Evolutionary conservation across 148 eudicot species (phyloP).

Genomic region (Diospyros lotus): DNA sequence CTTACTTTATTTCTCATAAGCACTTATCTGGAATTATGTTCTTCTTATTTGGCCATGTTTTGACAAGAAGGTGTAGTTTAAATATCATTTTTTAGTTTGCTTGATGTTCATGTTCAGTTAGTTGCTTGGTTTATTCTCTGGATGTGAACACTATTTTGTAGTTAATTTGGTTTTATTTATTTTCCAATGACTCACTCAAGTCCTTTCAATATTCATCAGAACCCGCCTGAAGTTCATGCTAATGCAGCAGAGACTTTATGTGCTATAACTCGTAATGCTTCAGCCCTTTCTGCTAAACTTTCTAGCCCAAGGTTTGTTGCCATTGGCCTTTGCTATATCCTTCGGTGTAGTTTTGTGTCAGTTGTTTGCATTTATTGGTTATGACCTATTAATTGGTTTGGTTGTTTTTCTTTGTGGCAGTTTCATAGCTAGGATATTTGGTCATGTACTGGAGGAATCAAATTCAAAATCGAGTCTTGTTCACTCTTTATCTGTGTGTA

Average conservation of each 20-base stretch:
- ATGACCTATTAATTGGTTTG: constrained; percentile 7
- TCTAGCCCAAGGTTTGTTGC: constrained; percentile 75
- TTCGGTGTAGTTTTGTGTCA: neutral
- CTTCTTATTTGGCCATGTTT: neutral
- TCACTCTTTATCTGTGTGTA: constrained; percentile 82
- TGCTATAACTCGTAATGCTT: constrained; percentile 77
- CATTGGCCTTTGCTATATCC: neutral
- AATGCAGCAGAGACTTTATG: constrained; percentile 94
- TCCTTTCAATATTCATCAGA: constrained; percentile 38
- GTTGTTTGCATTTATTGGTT: constrained; percentile 8
- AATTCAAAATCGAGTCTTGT: constrained; percentile 75
- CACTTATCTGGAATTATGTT: neutral
- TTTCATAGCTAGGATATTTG: constrained; percentile 80
- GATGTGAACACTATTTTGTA: neutral
- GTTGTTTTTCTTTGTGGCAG: constrained; percentile 39
- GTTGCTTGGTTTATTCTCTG: neutral
- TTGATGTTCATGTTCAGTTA: neutral
- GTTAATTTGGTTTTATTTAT: neutral
- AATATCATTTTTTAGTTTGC: neutral
- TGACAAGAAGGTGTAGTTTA: constrained; percentile 8
- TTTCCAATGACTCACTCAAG: constrained; percentile 4
- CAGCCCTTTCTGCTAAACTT: constrained; percentile 81
- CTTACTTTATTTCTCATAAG: neutral
- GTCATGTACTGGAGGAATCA: constrained; percentile 78
- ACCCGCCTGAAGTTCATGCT: constrained; percentile 91